Base-by-base conservation (phyloP, 148 eudicot species). In the Tetragonia tetragonoides region DNA sequence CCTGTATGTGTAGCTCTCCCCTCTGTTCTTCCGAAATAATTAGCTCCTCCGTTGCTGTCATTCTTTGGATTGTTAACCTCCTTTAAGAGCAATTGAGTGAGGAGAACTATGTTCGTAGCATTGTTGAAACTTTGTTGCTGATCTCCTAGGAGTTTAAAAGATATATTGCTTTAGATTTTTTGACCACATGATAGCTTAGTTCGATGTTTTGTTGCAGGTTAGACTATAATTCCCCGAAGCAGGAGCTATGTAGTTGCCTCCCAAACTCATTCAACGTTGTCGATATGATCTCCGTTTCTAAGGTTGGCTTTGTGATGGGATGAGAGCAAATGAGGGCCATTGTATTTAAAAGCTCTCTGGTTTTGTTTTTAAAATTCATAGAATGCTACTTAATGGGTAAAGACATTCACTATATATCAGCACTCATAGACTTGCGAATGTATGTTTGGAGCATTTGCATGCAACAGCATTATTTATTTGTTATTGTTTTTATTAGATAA, bases 211-310 rank as follows among this genome's bases (percentile, higher is more conserved):
- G 15, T 64, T 76, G 63, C 81, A 82, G 84, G 68, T 49, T 74
- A 54, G 81, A 82, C 23, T 21, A 38, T 66, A n/a, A 74, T 63
- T 63, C 85, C 61, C 16, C 20, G 3, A n/a, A 24, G 72, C 75
- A 62, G 61, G 81, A 82, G 60, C 75, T 49, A 12, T 78, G 79
- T 61, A 65, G 70, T 72, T 78, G 85, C 70, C 66, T 69, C 62
- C 37, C 74, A 60, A 66, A 67, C 81, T 68, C 16, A 62, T 23
- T 59, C 74, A 77, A 53, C 34, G 76, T 74, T 74, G 81, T 67
- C 44, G 56, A 66, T 39, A 47, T 67, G 51, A 39, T 41, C 17
- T 65, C 75, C 38, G 70, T 28, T 73, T 53, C 68, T 41, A 77
- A 77, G 76, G 82, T 49, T 70, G 21, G 64, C 28, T 68, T 61